A percentile compares a stretch with the other conserved stretches of the same genome.
These are phyloP conservation scores for Bipolaris oryzae DNA, from an alignment of 2,329 filamentous ascomycete species.

Conservation along the genomic window DNA sequence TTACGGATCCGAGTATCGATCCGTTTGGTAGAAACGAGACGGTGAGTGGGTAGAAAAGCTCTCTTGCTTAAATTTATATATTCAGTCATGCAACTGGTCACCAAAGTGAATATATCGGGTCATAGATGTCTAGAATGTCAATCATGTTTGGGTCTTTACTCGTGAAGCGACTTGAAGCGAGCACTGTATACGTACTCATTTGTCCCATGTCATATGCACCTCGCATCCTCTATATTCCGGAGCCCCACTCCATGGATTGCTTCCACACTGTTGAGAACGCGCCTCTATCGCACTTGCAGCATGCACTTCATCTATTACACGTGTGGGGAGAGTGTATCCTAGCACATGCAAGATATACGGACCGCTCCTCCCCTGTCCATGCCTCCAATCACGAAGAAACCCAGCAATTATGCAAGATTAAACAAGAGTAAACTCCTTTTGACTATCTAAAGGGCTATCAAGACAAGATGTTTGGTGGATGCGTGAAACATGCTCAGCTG, in stretches of 20 bases:
- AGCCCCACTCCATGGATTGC: background rate
- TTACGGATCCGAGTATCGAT: constrained; percentile 57
- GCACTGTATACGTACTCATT: background rate
- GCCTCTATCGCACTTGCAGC: constrained; percentile 1
- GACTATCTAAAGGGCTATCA: background rate
- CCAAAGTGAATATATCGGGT: background rate
- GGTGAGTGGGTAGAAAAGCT: background rate
- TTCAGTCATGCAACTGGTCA: background rate
- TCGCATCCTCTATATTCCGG: background rate
- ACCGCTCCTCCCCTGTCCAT: constrained; percentile 7
- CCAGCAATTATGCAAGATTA: background rate
- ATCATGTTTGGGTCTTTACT: constrained; percentile 1
- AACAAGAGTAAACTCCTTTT: background rate
- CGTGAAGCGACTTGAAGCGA: background rate
- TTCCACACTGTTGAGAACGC: background rate
- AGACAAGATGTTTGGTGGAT: background rate
- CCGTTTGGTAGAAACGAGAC: constrained; percentile 56
- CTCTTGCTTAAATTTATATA: too few species aligned
- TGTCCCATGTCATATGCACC: background rate
- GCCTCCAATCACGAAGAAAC: background rate
- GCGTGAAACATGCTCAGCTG: constrained; percentile 28
- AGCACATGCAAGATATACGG: constrained; percentile 16
- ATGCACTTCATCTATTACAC: constrained; percentile 21
- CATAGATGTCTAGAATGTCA: background rate
- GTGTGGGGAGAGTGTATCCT: constrained; percentile 12